phyloP scores from a whole-genome alignment of 805 yeast species.

The Komagataella ulmi region DNA sequence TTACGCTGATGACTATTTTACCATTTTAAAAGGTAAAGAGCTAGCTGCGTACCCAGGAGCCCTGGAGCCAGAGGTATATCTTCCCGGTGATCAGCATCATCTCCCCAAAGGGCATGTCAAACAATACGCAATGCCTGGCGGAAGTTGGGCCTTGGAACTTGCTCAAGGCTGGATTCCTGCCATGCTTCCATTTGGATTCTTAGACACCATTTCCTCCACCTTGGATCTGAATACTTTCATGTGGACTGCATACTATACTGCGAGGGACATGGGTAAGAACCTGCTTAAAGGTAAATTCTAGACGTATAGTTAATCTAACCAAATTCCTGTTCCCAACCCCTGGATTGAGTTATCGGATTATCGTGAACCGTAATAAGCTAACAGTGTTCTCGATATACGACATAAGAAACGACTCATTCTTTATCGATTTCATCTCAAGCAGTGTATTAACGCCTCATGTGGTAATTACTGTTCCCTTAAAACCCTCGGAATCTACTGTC shows the following conservation, averaged over 20 bases:
- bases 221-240: slow-evolving; percentile 59
- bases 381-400: background rate
- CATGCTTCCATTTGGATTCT: slow-evolving; percentile 92
- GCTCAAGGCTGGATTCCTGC: slow-evolving; percentile 99
- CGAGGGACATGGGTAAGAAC: slow-evolving; percentile 60
- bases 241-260: slow-evolving; percentile 67
- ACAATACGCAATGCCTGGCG: slow-evolving; percentile 80
- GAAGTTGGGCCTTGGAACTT: slow-evolving; percentile 79
- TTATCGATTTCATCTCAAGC: background rate
- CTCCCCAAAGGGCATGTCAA: slow-evolving; percentile 59
- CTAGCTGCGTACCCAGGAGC: slow-evolving; percentile 57
- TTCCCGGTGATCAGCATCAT: slow-evolving; percentile 82
- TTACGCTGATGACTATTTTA: slow-evolving; percentile 95
- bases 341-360: background rate
- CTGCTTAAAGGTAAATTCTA: slow-evolving; percentile 60
- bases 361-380: background rate
- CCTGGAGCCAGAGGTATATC: slow-evolving; percentile 53
- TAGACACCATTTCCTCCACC: slow-evolving; percentile 70
- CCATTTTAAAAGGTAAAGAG: slow-evolving; percentile 74
- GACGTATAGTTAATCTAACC: background rate
- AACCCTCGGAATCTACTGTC: background rate
- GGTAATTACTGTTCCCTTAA: background rate
- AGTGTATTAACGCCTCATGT: background rate
- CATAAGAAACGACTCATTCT: background rate
- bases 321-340: background rate